These are phyloP conservation scores for Exophiala lecanii-corni DNA, from an alignment of 2,329 filamentous ascomycete genomes.

Conservation along the genomic window DNA sequence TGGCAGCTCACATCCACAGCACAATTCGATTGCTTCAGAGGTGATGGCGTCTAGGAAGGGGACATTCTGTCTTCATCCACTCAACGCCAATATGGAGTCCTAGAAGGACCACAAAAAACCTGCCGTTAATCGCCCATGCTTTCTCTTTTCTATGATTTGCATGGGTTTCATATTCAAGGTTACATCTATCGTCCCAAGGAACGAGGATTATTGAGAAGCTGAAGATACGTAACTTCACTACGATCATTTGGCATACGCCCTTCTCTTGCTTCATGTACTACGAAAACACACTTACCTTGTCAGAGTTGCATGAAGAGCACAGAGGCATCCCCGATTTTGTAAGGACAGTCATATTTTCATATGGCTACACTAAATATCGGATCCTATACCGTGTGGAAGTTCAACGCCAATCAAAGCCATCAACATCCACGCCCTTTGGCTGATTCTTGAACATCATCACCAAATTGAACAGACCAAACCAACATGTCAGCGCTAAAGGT, in stretches of 20 bases:
- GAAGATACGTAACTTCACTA: too few species aligned
- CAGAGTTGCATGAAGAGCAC: too few species aligned
- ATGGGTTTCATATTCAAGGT: slow-evolving; percentile 27
- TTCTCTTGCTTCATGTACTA: too few species aligned
- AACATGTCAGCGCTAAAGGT: neutral
- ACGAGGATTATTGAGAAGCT: too few species aligned
- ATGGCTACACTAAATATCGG: too few species aligned
- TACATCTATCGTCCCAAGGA: too few species aligned
- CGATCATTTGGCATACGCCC: too few species aligned
- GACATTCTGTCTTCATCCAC: slow-evolving; percentile 4
- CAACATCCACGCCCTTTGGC: neutral
- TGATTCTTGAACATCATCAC: neutral
- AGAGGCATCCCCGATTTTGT: too few species aligned
- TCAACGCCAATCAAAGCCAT: too few species aligned
- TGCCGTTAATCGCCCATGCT: slow-evolving; percentile 25
- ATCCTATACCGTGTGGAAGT: too few species aligned
- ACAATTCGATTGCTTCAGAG: slow-evolving; percentile 15
- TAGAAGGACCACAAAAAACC: slow-evolving; percentile 18
- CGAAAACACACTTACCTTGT: too few species aligned
- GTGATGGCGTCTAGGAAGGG: slow-evolving; percentile 12
- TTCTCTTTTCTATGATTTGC: slow-evolving; percentile 17
- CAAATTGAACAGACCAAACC: neutral
- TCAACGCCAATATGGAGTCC: slow-evolving; percentile 13
- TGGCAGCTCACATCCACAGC: slow-evolving; percentile 24
- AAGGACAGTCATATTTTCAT: too few species aligned